Percentiles rank a stretch among this genome's conserved stretches.
Conservation (phyloP, 2,329 filamentous ascomycete species). For the Aspergillus fructus region DNA sequence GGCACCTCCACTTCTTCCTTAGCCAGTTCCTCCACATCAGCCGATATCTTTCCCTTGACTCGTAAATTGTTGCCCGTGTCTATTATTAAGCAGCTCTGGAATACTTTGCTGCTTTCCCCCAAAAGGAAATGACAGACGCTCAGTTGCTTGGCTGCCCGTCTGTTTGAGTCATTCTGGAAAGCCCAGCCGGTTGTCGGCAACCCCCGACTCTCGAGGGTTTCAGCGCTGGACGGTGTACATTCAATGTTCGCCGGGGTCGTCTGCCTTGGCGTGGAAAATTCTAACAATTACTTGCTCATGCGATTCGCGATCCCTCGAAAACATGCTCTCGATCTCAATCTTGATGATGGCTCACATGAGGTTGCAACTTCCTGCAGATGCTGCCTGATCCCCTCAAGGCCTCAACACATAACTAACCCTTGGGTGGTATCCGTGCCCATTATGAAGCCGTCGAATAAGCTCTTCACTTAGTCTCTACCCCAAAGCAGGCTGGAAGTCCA, state of each 20-base stretch:
- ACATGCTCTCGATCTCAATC: background rate
- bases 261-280: slow-evolving; percentile 1
- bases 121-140: background rate
- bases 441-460: background rate
- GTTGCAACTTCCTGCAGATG: background rate
- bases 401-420: background rate
- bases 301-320: background rate
- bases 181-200: slow-evolving; percentile 12
- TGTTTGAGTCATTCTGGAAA: background rate
- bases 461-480: background rate
- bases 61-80: background rate
- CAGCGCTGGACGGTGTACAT: background rate
- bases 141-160: slow-evolving; percentile 1
- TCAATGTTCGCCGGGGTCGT: background rate
- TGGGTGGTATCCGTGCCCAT: slow-evolving; percentile 1
- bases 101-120: background rate
- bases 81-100: background rate
- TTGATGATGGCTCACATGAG: background rate
- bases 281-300: background rate
- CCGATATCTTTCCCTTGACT: background rate
- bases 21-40: background rate
- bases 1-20: background rate
- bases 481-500: background rate
- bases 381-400: background rate
- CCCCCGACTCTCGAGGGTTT: slow-evolving; percentile 1